These are phyloP conservation scores for Neofusicoccum parvum DNA, from an alignment of 2,329 filamentous ascomycete species.

Conservation along the genomic window DNA sequence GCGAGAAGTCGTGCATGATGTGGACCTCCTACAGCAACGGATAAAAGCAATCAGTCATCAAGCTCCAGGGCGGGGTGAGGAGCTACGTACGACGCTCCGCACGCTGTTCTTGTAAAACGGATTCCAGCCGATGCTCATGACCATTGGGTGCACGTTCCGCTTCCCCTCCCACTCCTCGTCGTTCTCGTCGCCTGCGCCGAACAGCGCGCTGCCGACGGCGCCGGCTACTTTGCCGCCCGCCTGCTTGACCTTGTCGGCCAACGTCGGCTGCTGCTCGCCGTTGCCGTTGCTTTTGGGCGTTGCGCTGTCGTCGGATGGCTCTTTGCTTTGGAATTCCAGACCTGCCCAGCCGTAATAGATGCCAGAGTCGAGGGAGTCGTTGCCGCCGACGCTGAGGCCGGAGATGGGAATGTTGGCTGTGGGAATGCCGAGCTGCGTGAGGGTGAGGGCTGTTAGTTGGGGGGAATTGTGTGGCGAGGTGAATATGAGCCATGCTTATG, in stretches of 20 bases:
- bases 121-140: conserved; percentile 95
- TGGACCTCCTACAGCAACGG: conserved; percentile 66
- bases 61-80: background rate
- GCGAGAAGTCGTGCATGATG: conserved; percentile 73
- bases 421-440: conserved; percentile 76
- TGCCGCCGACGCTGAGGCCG: conserved; percentile 69
- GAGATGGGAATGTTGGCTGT: conserved; percentile 82
- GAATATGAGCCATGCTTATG: background rate
- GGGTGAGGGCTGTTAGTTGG: background rate
- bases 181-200: conserved; percentile 20
- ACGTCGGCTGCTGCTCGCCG: background rate
- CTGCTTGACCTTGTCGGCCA: conserved; percentile 14
- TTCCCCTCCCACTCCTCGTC: background rate
- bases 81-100: conserved; percentile 65
- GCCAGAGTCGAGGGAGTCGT: conserved; percentile 67
- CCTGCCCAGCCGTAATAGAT: conserved; percentile 94
- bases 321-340: conserved; percentile 57
- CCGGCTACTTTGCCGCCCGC: conserved; percentile 14
- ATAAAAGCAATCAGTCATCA: too few species aligned
- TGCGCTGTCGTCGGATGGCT: background rate
- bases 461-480: background rate
- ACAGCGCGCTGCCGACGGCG: background rate
- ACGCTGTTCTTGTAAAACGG: conserved; percentile 94
- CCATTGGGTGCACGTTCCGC: conserved; percentile 72
- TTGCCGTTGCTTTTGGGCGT: background rate